phyloP scores from a whole-genome alignment of 495 filamentous ascomycete species.

The Penicillium samsonianum region DNA sequence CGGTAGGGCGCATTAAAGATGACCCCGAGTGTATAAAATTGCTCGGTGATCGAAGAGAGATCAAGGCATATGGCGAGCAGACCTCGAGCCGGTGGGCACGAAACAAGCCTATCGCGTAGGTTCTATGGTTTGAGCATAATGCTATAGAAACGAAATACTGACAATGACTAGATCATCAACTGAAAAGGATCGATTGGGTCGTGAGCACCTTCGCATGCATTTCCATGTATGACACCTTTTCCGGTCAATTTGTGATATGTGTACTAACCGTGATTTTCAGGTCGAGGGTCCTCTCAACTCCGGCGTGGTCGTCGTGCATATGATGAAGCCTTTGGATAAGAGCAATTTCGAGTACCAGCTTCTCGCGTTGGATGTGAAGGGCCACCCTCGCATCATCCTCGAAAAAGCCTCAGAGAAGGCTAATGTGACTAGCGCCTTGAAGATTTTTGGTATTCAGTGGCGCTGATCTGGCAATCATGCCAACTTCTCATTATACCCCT shows the following conservation, averaged over 20 bases:
- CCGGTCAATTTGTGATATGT: not conserved
- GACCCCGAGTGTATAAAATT: constrained; percentile 69
- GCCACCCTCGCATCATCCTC: constrained; percentile 50
- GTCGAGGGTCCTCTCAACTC: constrained; percentile 78
- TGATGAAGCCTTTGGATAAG: constrained; percentile 64
- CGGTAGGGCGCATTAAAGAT: constrained; percentile 73
- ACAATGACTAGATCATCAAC: constrained; percentile 54
- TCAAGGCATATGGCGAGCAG: constrained; percentile 81
- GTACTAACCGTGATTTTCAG: constrained; percentile 41
- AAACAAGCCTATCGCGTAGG: constrained; percentile 81
- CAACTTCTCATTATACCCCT: constrained; percentile 12
- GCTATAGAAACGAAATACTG: not conserved
- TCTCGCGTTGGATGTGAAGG: constrained; percentile 76
- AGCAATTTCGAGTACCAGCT: constrained; percentile 77
- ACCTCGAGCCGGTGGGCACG: constrained; percentile 80
- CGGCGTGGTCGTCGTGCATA: constrained; percentile 75
- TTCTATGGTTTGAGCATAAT: constrained; percentile 6
- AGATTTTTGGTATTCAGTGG: constrained; percentile 55
- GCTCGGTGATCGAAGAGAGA: constrained; percentile 74
- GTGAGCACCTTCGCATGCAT: constrained; percentile 81
- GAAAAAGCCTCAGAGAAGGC: constrained; percentile 46
- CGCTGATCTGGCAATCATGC: constrained; percentile 32
- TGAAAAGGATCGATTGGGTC: constrained; percentile 70
- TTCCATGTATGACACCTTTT: constrained; percentile 68
- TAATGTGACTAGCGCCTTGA: constrained; percentile 43